phyloP scores from a whole-genome alignment of 371 early-diverging fungal species.

The Mucor piriformis region DNA sequence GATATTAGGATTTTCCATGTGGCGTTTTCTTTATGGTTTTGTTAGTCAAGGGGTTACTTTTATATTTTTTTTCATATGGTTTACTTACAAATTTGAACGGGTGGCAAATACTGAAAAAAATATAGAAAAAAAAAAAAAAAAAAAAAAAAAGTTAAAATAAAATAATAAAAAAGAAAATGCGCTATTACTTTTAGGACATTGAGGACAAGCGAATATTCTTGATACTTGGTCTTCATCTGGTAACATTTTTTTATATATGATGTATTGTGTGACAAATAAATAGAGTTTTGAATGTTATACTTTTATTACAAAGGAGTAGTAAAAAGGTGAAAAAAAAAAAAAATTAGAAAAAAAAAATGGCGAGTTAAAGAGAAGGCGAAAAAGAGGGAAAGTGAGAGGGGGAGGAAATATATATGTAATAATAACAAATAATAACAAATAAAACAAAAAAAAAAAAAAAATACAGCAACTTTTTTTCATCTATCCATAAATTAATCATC shows the following conservation, averaged over 20 bases:
- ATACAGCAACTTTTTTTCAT: slow-evolving; percentile 21
- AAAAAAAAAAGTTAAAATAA: slow-evolving; percentile 5
- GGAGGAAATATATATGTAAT: slow-evolving; percentile 16
- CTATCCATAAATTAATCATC: slow-evolving; percentile 36
- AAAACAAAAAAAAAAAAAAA: slow-evolving; percentile 14
- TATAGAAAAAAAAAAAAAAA: background rate
- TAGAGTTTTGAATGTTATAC: background rate
- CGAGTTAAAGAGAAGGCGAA: background rate
- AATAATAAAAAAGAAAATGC: background rate
- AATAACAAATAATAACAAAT: slow-evolving; percentile 6
- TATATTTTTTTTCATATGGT: too few species aligned
- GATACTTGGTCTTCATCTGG: slow-evolving; percentile 29
- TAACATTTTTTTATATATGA: slow-evolving; percentile 12
- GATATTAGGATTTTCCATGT: slow-evolving; percentile 42
- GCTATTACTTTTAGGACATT: slow-evolving; percentile 53
- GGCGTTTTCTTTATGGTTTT: slow-evolving; percentile 37
- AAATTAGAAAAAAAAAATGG: slow-evolving; percentile 25
- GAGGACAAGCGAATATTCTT: slow-evolving; percentile 47
- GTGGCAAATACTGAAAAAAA: slow-evolving; percentile 47
- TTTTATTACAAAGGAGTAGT: slow-evolving; percentile 9
- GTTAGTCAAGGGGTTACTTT: too few species aligned
- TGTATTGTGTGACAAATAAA: slow-evolving; percentile 5
- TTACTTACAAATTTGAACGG: slow-evolving; percentile 52
- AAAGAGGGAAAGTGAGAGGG: slow-evolving; percentile 6
- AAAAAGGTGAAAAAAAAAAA: slow-evolving; percentile 13